Percentiles rank a stretch among this genome's conserved stretches.
Evolutionary conservation across 495 filamentous ascomycete species (phyloP).

Genomic region (Elasticomyces elasticus): DNA sequence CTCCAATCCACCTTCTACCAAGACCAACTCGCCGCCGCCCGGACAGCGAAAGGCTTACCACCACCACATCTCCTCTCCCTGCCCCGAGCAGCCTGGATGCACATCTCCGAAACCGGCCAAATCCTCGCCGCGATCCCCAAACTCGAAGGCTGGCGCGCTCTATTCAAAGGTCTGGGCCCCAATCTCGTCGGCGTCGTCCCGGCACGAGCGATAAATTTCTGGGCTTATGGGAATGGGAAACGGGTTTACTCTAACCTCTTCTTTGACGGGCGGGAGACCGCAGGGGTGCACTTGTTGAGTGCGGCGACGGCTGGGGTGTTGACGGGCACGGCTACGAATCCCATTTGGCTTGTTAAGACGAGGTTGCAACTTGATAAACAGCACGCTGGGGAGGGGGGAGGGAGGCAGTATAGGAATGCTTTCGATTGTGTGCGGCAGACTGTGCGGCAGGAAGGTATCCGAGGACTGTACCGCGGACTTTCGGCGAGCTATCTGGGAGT

Average conservation of each 20-base stretch:
- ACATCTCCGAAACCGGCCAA: conserved; percentile 68
- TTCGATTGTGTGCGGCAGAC: conserved; percentile 72
- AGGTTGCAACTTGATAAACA: conserved; percentile 77
- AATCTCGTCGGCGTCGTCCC: conserved; percentile 82
- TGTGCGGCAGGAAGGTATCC: conserved; percentile 62
- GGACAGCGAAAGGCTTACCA: conserved; percentile 39
- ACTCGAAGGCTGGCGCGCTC: conserved; percentile 66
- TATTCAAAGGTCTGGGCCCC: conserved; percentile 83
- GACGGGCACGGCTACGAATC: conserved; percentile 79
- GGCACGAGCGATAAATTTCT: conserved; percentile 80
- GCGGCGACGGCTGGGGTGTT: conserved; percentile 65
- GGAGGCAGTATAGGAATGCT: conserved; percentile 68
- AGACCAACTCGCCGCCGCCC: conserved; percentile 43
- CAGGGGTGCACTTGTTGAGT: conserved; percentile 62
- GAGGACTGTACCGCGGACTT: conserved; percentile 74
- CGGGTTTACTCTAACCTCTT: conserved; percentile 56
- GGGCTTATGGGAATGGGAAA: conserved; percentile 82
- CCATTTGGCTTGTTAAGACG: conserved; percentile 89
- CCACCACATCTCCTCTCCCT: conserved; percentile 39
- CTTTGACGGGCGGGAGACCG: conserved; percentile 54
- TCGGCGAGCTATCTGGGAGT: conserved; percentile 81
- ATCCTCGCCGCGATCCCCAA: conserved; percentile 69
- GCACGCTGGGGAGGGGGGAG: conserved; percentile 41
- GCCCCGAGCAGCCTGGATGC: conserved; percentile 42
- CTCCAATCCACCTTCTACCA: conserved; percentile 90